These are phyloP conservation scores for Schwanniomyces vanrijiae DNA, from an alignment of 805 yeast species.

Conservation along the genomic window DNA sequence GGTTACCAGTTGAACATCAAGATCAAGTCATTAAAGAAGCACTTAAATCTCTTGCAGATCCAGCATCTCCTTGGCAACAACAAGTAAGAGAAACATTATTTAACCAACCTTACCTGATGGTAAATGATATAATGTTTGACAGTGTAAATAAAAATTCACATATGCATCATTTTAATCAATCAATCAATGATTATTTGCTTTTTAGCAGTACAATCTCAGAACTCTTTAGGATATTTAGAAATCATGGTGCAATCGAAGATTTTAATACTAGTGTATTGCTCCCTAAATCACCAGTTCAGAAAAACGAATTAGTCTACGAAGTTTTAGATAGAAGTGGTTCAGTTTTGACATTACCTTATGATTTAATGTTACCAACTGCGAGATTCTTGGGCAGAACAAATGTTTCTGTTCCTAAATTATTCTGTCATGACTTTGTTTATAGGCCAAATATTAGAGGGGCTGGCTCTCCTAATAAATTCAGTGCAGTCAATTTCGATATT, in stretches of 20 bases:
- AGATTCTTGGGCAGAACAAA: slow-evolving; percentile 70
- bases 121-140: slow-evolving; percentile 83
- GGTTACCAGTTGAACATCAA: slow-evolving; percentile 84
- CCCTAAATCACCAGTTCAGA: slow-evolving; percentile 73
- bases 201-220: slow-evolving; percentile 60
- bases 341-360: slow-evolving; percentile 86
- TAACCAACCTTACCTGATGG: slow-evolving; percentile 79
- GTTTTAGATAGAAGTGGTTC: slow-evolving; percentile 84
- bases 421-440: slow-evolving; percentile 77
- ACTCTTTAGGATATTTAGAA: slow-evolving; percentile 61
- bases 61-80: slow-evolving; percentile 91
- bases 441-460: slow-evolving; percentile 57
- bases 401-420: slow-evolving; percentile 56
- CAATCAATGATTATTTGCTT: slow-evolving; percentile 49
- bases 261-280: slow-evolving; percentile 63
- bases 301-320: slow-evolving; percentile 69
- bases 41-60: slow-evolving; percentile 77
- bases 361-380: slow-evolving; percentile 87
- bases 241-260: slow-evolving; percentile 87
- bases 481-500: slow-evolving; percentile 87
- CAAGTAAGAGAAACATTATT: slow-evolving; percentile 87
- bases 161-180: slow-evolving; percentile 23
- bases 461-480: slow-evolving; percentile 72
- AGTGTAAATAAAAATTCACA: slow-evolving; percentile 30
- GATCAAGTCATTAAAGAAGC: slow-evolving; percentile 91